Percentiles rank a stretch among this genome's conserved stretches.
phyloP scores from a whole-genome alignment of 1,284 basidiomycete species.

The Singerocomus rubriflavus region DNA sequence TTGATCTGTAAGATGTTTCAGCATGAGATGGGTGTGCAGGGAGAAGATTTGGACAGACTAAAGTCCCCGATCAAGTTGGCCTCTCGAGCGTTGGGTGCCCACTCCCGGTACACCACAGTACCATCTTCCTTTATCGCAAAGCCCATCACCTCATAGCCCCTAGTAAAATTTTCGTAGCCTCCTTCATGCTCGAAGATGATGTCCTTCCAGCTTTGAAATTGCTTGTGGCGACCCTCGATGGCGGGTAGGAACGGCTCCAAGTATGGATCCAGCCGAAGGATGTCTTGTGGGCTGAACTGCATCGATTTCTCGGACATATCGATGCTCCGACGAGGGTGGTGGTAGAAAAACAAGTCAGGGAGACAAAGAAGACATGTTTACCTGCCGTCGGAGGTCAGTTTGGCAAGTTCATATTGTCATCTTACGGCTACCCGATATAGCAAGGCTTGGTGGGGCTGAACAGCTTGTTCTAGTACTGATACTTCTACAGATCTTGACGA shows the following conservation, averaged over 20 bases:
- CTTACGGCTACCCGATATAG: slow-evolving; percentile 4
- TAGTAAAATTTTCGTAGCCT: slow-evolving; percentile 86
- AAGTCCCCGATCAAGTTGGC: slow-evolving; percentile 94
- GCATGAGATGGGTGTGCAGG: background rate
- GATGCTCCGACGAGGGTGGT: background rate
- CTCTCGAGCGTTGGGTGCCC: slow-evolving; percentile 88
- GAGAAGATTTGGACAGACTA: slow-evolving; percentile 57
- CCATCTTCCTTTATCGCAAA: slow-evolving; percentile 71
- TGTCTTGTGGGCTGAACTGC: slow-evolving; percentile 50
- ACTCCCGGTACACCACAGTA: slow-evolving; percentile 86
- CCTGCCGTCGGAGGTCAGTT: slow-evolving; percentile 2
- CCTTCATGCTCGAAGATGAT: slow-evolving; percentile 76
- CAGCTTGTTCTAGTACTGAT: no score
- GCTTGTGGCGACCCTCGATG: slow-evolving; percentile 70
- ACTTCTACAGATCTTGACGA: background rate
- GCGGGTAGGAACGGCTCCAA: slow-evolving; percentile 73
- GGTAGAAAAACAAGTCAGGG: slow-evolving; percentile 4
- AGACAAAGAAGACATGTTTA: slow-evolving; percentile 9
- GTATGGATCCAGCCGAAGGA: slow-evolving; percentile 67
- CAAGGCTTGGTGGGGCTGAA: slow-evolving; percentile 7
- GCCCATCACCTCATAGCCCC: slow-evolving; percentile 86
- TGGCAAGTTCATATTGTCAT: background rate
- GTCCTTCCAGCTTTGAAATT: slow-evolving; percentile 74
- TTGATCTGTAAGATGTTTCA: slow-evolving; percentile 52
- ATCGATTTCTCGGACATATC: slow-evolving; percentile 36